Percentiles rank a stretch among this genome's conserved stretches.
Evolutionary conservation across 2,329 filamentous ascomycete species (phyloP).

Genomic region (Gremmenia infestans): DNA sequence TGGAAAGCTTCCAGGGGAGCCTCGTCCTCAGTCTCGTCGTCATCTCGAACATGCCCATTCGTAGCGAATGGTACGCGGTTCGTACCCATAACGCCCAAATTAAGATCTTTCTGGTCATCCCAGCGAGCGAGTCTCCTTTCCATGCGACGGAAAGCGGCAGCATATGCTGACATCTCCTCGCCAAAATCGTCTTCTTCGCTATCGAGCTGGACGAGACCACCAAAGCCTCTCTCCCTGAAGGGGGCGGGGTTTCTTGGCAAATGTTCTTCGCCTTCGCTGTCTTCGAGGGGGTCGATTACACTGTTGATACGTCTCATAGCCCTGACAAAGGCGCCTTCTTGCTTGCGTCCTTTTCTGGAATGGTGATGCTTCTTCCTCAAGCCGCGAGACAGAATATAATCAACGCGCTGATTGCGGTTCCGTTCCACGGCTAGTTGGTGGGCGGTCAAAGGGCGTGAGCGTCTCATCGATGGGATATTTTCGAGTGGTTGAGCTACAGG

Average conservation of each 20-base stretch:
- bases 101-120: constrained; percentile 41
- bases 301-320: constrained; percentile 59
- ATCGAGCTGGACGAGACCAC: constrained; percentile 58
- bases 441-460: constrained; percentile 71
- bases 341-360: constrained; percentile 55
- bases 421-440: constrained; percentile 78
- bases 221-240: constrained; percentile 54
- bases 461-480: constrained; percentile 39
- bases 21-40: constrained; percentile 33
- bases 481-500: constrained; percentile 47
- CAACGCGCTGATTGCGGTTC: constrained; percentile 73
- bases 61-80: constrained; percentile 16
- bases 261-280: constrained; percentile 56
- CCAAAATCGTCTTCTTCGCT: constrained; percentile 69
- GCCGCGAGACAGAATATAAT: constrained; percentile 74
- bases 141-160: constrained; percentile 59
- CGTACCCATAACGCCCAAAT: constrained; percentile 29
- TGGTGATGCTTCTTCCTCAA: constrained; percentile 61
- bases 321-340: constrained; percentile 62
- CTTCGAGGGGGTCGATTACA: constrained; percentile 51
- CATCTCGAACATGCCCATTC: constrained; percentile 24
- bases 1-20: constrained; percentile 31
- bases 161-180: constrained; percentile 64
- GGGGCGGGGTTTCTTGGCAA: constrained; percentile 28
- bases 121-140: constrained; percentile 65